Percentiles rank a stretch among this genome's conserved stretches.
These are phyloP conservation scores for Phytophthora pisi DNA, from an alignment of 352 stramenopile genomes.

Conservation along the genomic window DNA sequence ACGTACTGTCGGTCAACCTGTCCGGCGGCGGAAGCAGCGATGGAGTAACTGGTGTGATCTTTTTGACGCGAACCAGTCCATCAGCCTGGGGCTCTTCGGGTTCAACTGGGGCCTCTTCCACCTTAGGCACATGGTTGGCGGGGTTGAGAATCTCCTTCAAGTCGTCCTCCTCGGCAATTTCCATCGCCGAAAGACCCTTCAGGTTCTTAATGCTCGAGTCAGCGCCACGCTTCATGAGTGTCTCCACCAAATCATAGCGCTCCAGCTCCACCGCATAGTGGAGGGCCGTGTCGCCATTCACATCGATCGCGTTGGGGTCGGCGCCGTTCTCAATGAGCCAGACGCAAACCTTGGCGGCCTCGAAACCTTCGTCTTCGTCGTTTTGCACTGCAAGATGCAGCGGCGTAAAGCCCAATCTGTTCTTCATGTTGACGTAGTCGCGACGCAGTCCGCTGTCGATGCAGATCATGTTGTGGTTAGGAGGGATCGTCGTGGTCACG, in stretches of 20 bases:
- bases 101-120: slow-evolving; percentile 33
- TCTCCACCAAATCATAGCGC: slow-evolving; percentile 83
- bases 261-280: slow-evolving; percentile 88
- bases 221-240: slow-evolving; percentile 86
- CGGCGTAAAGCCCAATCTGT: slow-evolving; percentile 82
- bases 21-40: slow-evolving; percentile 58
- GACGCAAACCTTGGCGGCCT: slow-evolving; percentile 84
- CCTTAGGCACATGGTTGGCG: slow-evolving; percentile 42
- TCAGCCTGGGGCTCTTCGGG: slow-evolving; percentile 33
- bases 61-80: slow-evolving; percentile 23
- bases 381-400: slow-evolving; percentile 87
- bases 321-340: slow-evolving; percentile 90
- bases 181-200: slow-evolving; percentile 65
- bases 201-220: slow-evolving; percentile 77
- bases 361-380: slow-evolving; percentile 90
- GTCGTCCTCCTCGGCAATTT: slow-evolving; percentile 81
- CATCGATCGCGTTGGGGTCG: slow-evolving; percentile 76
- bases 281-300: slow-evolving; percentile 84
- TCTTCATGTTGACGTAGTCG: slow-evolving; percentile 89
- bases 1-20: slow-evolving; percentile 79
- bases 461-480: slow-evolving; percentile 91
- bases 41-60: slow-evolving; percentile 27
- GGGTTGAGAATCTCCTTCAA: slow-evolving; percentile 80
- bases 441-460: slow-evolving; percentile 81
- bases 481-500: slow-evolving; percentile 66